A percentile compares a stretch with the other conserved stretches of the same genome.
phyloP scores from a whole-genome alignment of 2,329 filamentous ascomycete species.

The Aspergillus sergii region DNA sequence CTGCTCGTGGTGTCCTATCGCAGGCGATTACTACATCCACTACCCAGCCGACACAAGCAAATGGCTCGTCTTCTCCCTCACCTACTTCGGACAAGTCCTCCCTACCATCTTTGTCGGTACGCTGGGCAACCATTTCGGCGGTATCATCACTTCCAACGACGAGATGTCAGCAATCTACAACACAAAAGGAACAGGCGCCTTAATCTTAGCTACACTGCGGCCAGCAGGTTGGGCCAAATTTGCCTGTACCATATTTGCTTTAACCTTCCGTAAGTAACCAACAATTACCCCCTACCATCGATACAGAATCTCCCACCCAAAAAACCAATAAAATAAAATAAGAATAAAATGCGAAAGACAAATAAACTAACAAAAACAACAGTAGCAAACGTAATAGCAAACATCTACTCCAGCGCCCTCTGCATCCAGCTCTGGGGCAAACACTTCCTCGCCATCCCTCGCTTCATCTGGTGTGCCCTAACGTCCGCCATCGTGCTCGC shows the following conservation, averaged over 20 bases:
- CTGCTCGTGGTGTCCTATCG: constrained; percentile 5
- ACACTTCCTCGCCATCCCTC: constrained; percentile 23
- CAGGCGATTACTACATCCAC: constrained; percentile 8
- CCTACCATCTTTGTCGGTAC: constrained; percentile 4
- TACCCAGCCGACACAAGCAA: constrained; percentile 1
- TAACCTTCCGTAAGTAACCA: constrained; percentile 10
- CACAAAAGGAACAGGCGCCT: background rate
- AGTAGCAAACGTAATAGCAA: constrained; percentile 21
- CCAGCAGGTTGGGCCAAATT: constrained; percentile 5
- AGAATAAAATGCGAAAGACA: background rate
- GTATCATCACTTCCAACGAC: background rate
- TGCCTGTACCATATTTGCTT: constrained; percentile 5
- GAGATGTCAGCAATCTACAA: background rate
- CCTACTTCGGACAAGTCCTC: constrained; percentile 1
- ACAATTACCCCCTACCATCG: background rate
- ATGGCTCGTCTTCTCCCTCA: constrained; percentile 9
- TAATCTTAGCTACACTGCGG: constrained; percentile 1
- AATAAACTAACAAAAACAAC: background rate
- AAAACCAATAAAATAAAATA: no score
- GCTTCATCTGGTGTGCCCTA: constrained; percentile 23
- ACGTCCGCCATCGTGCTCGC: constrained; percentile 14
- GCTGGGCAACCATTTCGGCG: constrained; percentile 6
- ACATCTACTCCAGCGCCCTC: constrained; percentile 23
- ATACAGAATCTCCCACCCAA: no score
- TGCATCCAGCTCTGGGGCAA: constrained; percentile 22